phyloP scores from a whole-genome alignment of 2,329 filamentous ascomycete species.

The Leptographium galeiforme region DNA sequence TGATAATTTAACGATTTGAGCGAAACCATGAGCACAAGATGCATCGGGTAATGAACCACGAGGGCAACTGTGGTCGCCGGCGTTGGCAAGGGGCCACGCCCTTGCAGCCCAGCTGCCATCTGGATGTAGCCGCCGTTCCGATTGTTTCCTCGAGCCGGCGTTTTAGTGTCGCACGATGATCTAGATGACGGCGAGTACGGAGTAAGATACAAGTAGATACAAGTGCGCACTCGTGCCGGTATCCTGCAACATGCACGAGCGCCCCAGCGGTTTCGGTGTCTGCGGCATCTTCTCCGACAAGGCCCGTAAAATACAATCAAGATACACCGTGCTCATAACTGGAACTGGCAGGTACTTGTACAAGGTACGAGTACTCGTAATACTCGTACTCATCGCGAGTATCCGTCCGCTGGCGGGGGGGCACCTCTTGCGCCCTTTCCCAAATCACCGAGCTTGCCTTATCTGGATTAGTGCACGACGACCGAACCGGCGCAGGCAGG shows the following conservation, averaged over 20 bases:
- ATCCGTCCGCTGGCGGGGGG: neutral
- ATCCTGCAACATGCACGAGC: neutral
- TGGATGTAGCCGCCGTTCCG: neutral
- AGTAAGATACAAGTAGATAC: no score
- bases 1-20: no score
- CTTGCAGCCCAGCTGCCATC: slow-evolving; percentile 1
- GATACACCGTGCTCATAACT: no score
- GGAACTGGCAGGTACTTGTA: no score
- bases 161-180: neutral
- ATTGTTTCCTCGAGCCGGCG: neutral
- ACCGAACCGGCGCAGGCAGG: neutral
- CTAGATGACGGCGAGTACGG: neutral
- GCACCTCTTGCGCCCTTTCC: neutral
- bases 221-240: neutral
- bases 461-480: neutral
- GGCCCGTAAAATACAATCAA: no score
- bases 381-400: no score
- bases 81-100: neutral
- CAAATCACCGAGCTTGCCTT: neutral
- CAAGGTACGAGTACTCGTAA: no score
- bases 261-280: no score
- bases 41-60: no score
- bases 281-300: no score
- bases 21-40: no score
- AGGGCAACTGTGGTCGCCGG: neutral